phyloP scores from a whole-genome alignment of 257 asterid species.

The Przewalskia tangutica region DNA sequence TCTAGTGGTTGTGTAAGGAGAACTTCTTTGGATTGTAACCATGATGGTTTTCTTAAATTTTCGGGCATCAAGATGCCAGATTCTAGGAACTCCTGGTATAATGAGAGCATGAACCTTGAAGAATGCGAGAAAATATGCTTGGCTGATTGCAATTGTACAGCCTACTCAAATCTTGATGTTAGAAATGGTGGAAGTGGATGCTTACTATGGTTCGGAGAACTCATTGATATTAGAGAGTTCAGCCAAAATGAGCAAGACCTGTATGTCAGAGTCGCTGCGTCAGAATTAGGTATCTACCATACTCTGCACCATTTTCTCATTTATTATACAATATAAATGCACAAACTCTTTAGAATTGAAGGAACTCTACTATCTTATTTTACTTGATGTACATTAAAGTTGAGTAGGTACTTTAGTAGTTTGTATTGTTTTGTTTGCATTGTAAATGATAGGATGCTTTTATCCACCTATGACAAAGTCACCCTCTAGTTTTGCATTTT shows the following conservation, averaged over 20 bases:
- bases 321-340: background rate
- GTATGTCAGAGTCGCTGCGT: conserved; percentile 1
- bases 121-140: conserved; percentile 15
- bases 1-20: conserved; percentile 21
- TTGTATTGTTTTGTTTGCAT: no score
- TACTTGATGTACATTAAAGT: background rate
- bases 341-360: background rate
- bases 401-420: background rate
- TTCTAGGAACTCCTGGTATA: conserved; percentile 4
- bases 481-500: background rate
- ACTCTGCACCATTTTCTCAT: background rate
- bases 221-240: conserved; percentile 1
- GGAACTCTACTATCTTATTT: background rate
- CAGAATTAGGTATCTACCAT: conserved; percentile 4
- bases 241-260: background rate
- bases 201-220: conserved; percentile 21
- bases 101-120: conserved; percentile 13
- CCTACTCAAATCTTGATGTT: conserved; percentile 12
- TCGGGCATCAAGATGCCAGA: conserved; percentile 21
- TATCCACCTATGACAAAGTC: background rate
- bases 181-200: conserved; percentile 20
- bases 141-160: conserved; percentile 7
- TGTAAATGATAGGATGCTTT: no score
- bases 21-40: conserved; percentile 14
- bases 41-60: conserved; percentile 13